Evolutionary conservation across 108 stramenopile species (phyloP).

Genomic region (Fragilaria radians): DNA sequence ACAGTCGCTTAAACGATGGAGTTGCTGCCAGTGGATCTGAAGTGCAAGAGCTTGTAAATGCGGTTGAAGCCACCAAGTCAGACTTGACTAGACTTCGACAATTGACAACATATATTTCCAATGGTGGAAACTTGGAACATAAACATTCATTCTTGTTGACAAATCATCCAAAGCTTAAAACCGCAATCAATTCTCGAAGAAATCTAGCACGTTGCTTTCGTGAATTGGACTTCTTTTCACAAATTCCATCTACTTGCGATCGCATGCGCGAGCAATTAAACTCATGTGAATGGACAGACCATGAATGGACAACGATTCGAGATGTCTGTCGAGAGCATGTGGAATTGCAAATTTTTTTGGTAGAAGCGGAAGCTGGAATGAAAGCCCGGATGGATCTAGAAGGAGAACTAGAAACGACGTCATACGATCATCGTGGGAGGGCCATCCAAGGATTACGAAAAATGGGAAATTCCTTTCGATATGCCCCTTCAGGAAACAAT

Average conservation of each 20-base stretch:
- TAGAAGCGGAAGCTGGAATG: slow-evolving; percentile 86
- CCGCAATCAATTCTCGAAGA: slow-evolving; percentile 74
- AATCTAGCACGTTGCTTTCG: slow-evolving; percentile 78
- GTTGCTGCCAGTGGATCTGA: slow-evolving; percentile 79
- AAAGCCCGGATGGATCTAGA: slow-evolving; percentile 58
- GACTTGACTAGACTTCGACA: slow-evolving; percentile 78
- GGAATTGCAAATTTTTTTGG: slow-evolving; percentile 79
- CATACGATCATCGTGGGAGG: not conserved
- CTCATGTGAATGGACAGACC: slow-evolving; percentile 70
- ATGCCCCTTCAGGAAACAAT: slow-evolving; percentile 20
- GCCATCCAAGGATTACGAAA: not conserved
- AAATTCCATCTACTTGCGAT: slow-evolving; percentile 81
- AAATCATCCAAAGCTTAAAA: slow-evolving; percentile 68
- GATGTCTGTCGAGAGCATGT: slow-evolving; percentile 80
- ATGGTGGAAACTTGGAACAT: slow-evolving; percentile 11
- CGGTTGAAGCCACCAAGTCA: slow-evolving; percentile 71
- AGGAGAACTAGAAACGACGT: not conserved
- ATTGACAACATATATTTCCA: slow-evolving; percentile 67
- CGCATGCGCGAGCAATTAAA: slow-evolving; percentile 80
- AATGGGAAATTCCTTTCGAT: not conserved
- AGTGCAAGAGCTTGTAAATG: slow-evolving; percentile 85
- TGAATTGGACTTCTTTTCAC: slow-evolving; percentile 79
- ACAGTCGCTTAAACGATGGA: slow-evolving; percentile 81
- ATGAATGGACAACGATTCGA: slow-evolving; percentile 79
- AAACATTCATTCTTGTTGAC: slow-evolving; percentile 52